These are phyloP conservation scores for Acanthamoeba lugdunensis DNA, from an alignment of 208 protist genomes.

Conservation along the genomic window DNA sequence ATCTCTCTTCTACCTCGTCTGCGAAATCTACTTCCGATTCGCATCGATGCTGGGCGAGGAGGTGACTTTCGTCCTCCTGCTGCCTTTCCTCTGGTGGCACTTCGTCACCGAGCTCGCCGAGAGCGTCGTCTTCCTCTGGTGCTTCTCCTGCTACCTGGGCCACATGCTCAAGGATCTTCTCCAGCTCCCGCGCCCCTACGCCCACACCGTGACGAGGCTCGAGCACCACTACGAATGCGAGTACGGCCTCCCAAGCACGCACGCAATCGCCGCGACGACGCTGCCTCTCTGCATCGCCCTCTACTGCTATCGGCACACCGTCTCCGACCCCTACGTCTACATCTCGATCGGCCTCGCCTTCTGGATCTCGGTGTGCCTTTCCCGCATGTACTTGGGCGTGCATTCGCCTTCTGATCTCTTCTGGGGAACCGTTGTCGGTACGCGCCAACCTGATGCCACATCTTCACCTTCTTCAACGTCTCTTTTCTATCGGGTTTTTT, in stretches of 20 bases:
- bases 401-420: constrained; percentile 14
- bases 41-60: constrained; percentile 11
- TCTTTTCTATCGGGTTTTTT: not conserved
- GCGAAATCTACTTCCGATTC: constrained; percentile 29
- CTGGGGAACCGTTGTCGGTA: constrained; percentile 25
- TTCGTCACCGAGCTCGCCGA: constrained; percentile 19
- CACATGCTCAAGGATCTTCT: constrained; percentile 24
- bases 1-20: not conserved
- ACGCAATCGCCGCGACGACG: constrained; percentile 16
- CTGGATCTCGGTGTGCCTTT: constrained; percentile 16
- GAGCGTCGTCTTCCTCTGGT: constrained; percentile 17
- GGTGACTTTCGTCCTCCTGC: not conserved
- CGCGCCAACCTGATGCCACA: not conserved
- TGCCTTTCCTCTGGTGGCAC: constrained; percentile 28
- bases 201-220: not conserved
- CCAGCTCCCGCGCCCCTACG: not conserved
- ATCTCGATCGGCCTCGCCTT: not conserved
- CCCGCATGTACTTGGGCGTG: constrained; percentile 1
- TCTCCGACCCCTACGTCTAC: constrained; percentile 1
- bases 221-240: constrained; percentile 33
- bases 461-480: not conserved
- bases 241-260: not conserved
- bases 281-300: constrained; percentile 30
- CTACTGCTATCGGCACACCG: not conserved
- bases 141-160: constrained; percentile 21